A percentile compares a stretch with the other conserved stretches of the same genome.
Evolutionary conservation across 257 asterid genomes (phyloP).

Genomic region (Nicotiana undulata): DNA sequence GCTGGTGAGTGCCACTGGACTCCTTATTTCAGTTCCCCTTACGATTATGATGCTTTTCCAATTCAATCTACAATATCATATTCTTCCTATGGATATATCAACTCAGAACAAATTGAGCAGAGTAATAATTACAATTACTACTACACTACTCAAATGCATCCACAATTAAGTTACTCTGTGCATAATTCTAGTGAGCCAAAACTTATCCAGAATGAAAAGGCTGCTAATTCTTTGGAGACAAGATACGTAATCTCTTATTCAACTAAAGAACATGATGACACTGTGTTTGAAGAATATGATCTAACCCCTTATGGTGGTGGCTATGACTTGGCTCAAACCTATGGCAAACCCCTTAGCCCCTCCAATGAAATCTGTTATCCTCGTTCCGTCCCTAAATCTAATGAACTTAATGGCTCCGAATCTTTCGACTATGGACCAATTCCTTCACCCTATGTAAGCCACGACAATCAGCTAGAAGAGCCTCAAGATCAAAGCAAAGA

Average conservation of each 20-base stretch:
- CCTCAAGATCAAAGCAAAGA: slow-evolving; percentile 12
- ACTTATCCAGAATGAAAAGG: slow-evolving; percentile 23
- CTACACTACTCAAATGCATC: slow-evolving; percentile 8
- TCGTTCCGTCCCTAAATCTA: slow-evolving; percentile 23
- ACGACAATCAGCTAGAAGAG: not conserved
- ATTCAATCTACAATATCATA: slow-evolving; percentile 13
- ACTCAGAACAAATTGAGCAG: slow-evolving; percentile 10
- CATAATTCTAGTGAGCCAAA: slow-evolving; percentile 26
- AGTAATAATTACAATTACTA: slow-evolving; percentile 8
- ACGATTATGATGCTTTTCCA: slow-evolving; percentile 16
- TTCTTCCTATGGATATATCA: slow-evolving; percentile 14
- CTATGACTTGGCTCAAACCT: slow-evolving; percentile 42
- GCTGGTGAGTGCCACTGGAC: slow-evolving; percentile 31
- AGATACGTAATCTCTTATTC: slow-evolving; percentile 28
- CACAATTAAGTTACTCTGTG: slow-evolving; percentile 15
- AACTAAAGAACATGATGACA: slow-evolving; percentile 19
- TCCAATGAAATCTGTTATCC: slow-evolving; percentile 65
- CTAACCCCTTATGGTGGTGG: slow-evolving; percentile 81
- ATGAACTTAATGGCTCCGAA: slow-evolving; percentile 5
- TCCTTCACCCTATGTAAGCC: slow-evolving; percentile 40
- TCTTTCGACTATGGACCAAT: slow-evolving; percentile 30
- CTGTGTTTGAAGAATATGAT: slow-evolving; percentile 54
- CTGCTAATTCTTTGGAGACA: slow-evolving; percentile 23
- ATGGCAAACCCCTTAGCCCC: slow-evolving; percentile 78
- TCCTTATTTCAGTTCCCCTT: slow-evolving; percentile 14